phyloP scores from a whole-genome alignment of 192 early-diverging fungal species.

The Allomyces arbusculus region DNA sequence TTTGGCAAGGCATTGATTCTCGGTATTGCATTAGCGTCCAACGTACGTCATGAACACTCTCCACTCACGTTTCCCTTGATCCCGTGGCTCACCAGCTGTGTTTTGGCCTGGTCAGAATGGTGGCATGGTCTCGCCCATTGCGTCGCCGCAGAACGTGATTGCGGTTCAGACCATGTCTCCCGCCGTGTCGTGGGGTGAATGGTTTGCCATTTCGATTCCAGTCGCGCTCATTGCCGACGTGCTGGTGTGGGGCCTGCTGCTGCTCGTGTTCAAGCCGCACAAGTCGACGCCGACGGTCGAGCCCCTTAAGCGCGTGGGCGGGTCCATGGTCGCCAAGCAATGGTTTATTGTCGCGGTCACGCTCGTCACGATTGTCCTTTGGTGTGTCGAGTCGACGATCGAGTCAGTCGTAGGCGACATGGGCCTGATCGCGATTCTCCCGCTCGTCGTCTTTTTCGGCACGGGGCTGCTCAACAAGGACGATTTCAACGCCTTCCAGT shows the following conservation, averaged over 20 bases:
- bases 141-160: slow-evolving; percentile 93
- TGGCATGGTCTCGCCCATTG: slow-evolving; percentile 92
- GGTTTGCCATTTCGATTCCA: slow-evolving; percentile 74
- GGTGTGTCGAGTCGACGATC: slow-evolving; percentile 66
- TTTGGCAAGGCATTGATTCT: slow-evolving; percentile 78
- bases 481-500: slow-evolving; percentile 90
- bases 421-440: slow-evolving; percentile 79
- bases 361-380: slow-evolving; percentile 58
- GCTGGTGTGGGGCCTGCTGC: slow-evolving; percentile 60
- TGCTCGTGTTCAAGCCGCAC: slow-evolving; percentile 55
- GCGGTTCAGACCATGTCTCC: slow-evolving; percentile 83
- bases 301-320: slow-evolving; percentile 22
- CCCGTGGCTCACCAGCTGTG: no score
- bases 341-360: slow-evolving; percentile 57
- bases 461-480: slow-evolving; percentile 81
- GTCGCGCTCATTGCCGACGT: slow-evolving; percentile 59
- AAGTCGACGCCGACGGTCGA: slow-evolving; percentile 34
- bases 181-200: slow-evolving; percentile 69
- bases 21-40: slow-evolving; percentile 94
- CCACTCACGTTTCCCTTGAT: no score
- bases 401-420: slow-evolving; percentile 74
- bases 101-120: slow-evolving; percentile 20
- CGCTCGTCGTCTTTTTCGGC: slow-evolving; percentile 73
- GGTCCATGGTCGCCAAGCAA: slow-evolving; percentile 30
- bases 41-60: slow-evolving; percentile 20